These are phyloP conservation scores for Blastocystis sp. DNA, from an alignment of 352 stramenopile species.

Conservation along the genomic window DNA sequence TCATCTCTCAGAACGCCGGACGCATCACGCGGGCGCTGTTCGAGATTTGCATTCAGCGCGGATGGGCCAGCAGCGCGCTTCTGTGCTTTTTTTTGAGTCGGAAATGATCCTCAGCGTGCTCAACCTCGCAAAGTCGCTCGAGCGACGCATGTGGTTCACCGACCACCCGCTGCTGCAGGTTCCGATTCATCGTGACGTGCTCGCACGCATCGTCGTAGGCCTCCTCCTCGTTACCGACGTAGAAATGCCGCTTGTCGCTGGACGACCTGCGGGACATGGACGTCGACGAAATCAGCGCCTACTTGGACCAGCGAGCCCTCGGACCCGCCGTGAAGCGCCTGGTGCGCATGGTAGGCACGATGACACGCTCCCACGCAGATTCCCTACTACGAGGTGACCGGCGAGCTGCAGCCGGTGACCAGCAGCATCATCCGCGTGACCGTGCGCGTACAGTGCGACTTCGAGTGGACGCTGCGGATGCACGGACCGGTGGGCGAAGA, in stretches of 20 bases:
- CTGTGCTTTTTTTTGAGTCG: not conserved
- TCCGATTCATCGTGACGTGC: constrained; percentile 64
- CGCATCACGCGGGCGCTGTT: constrained; percentile 91
- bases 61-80: constrained; percentile 71
- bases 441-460: constrained; percentile 70
- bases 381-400: constrained; percentile 71
- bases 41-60: constrained; percentile 87
- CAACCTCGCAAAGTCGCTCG: constrained; percentile 86
- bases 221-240: constrained; percentile 72
- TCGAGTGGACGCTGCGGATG: constrained; percentile 72
- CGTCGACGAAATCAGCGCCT: constrained; percentile 61
- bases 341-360: constrained; percentile 59
- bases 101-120: constrained; percentile 72
- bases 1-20: constrained; percentile 93
- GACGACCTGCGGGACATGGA: constrained; percentile 59
- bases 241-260: constrained; percentile 64
- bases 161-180: constrained; percentile 84
- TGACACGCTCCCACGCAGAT: constrained; percentile 58
- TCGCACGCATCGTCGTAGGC: constrained; percentile 69
- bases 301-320: constrained; percentile 59
- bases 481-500: constrained; percentile 64
- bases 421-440: constrained; percentile 80
- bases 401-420: constrained; percentile 83
- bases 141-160: constrained; percentile 91
- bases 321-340: constrained; percentile 68